Base-by-base conservation (phyloP, 1,284 basidiomycete genomes). In the Anthracocystis setariae region DNA sequence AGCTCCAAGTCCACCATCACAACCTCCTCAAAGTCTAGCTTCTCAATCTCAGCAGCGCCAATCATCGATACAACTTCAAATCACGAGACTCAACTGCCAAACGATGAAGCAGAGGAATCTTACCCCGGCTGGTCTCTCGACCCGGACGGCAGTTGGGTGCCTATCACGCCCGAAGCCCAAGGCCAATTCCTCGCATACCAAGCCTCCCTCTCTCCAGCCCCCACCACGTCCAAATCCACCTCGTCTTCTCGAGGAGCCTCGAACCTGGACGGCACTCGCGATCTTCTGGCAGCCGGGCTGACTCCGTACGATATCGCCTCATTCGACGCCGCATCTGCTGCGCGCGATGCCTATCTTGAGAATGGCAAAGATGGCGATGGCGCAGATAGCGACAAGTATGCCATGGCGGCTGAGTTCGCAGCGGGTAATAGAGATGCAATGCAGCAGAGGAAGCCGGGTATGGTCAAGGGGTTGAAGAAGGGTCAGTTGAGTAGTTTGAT, bases 121-220 rank as follows among this genome's bases (percentile, higher is more conserved):
- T 77, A 79, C 43, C 64, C 66, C 3, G 81, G 81, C 21, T 82
- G 81, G 81, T 64, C 70, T 35, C 76, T 77, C 46, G 80, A 80
- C 46, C 77, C 78, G 7, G 78, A 81, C 45, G 81, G 81, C 8
- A 65, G 71, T 0, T 80, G 79, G 80, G 68, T 78, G 3, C 80
- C 81, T 33, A 71, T 82, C 24, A 82, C 81, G 12, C 78, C 79
- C 2, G 77, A 80, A 47, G 80, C 81, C 3, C 79, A 80, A 51
- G 73, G 67, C 3, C 58, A 60, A 8, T 76, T 77, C 27, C 64
- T 62, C 13, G 64, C 62, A 1, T 81, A 69, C 48, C 63, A 72
- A 44, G 47, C 58, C 18, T 48, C 56, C 2, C 45, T 53, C 25
- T 20, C 53, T n/a, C n/a, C 38, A 2, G 2, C 37, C 23, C 13